A percentile compares a stretch with the other conserved stretches of the same genome.
Conservation (phyloP, 2,329 filamentous ascomycete species). For the Aspergillus quadricinctus region DNA sequence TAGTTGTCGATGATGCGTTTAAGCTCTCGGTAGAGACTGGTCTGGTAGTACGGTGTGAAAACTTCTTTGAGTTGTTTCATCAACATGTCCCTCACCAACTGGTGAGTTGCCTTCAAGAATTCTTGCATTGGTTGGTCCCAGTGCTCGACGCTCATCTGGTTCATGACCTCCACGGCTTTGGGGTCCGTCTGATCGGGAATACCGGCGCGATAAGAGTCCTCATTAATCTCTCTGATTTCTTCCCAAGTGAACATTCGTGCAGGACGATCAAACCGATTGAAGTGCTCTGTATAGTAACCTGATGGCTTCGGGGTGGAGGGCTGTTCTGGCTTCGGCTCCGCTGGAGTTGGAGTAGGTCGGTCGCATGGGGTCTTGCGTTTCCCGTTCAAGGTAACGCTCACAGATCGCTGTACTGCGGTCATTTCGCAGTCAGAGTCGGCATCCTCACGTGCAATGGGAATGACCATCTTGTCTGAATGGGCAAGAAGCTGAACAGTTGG, state of each 20-base stretch:
- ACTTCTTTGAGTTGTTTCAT: constrained; percentile 46
- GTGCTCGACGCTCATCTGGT: constrained; percentile 52
- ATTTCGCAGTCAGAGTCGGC: constrained; percentile 27
- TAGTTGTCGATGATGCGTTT: constrained; percentile 43
- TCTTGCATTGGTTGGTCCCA: constrained; percentile 54
- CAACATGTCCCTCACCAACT: constrained; percentile 27
- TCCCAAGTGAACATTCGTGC: constrained; percentile 25
- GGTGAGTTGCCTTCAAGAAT: constrained; percentile 31
- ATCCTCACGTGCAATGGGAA: constrained; percentile 23
- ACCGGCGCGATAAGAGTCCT: constrained; percentile 52
- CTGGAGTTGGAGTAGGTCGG: not conserved
- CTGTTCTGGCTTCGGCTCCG: constrained; percentile 1
- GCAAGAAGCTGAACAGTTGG: constrained; percentile 31
- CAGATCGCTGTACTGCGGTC: constrained; percentile 1
- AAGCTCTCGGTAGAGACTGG: constrained; percentile 30
- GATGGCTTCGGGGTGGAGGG: not conserved
- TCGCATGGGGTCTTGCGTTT: constrained; percentile 20
- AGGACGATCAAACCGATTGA: constrained; percentile 17
- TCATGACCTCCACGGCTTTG: constrained; percentile 57
- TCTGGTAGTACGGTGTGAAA: constrained; percentile 31
- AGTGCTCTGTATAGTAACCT: constrained; percentile 16
- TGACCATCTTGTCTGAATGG: constrained; percentile 30
- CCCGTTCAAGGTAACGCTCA: too few species aligned
- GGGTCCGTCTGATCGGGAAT: constrained; percentile 57
- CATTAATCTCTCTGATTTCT: constrained; percentile 53